These are phyloP conservation scores for Hypoxylon sp. DNA, from an alignment of 2,329 filamentous ascomycete species.

Conservation along the genomic window DNA sequence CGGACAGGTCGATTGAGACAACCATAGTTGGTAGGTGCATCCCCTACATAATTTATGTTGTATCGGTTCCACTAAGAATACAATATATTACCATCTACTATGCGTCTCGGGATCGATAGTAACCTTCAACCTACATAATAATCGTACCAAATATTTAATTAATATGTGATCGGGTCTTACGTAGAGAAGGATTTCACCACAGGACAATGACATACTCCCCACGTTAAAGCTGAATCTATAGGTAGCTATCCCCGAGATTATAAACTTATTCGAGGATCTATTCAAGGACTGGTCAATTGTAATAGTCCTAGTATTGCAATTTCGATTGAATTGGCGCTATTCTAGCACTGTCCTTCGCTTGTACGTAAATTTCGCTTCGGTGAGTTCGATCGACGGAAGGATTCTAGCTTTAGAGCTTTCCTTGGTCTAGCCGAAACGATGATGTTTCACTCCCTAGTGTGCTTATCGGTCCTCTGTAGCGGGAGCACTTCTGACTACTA, in stretches of 20 bases:
- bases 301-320: neutral
- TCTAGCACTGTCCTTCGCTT: neutral
- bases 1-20: neutral
- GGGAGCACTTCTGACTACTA: neutral
- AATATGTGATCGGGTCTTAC: neutral
- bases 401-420: neutral
- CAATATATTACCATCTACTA: neutral
- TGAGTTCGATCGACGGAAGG: neutral
- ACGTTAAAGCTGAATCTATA: neutral
- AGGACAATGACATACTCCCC: neutral
- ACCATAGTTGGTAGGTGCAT: neutral
- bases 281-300: neutral
- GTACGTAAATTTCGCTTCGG: constrained; percentile 4
- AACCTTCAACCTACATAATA: neutral
- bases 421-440: neutral
- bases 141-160: neutral
- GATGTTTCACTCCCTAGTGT: neutral
- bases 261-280: neutral
- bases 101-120: neutral
- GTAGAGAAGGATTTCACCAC: neutral
- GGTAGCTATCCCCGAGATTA: neutral
- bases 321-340: neutral
- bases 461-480: neutral
- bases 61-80: neutral
- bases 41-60: neutral